Base-by-base conservation (phyloP, 2,329 filamentous ascomycete species). In the Daldinia eschscholtzii region DNA sequence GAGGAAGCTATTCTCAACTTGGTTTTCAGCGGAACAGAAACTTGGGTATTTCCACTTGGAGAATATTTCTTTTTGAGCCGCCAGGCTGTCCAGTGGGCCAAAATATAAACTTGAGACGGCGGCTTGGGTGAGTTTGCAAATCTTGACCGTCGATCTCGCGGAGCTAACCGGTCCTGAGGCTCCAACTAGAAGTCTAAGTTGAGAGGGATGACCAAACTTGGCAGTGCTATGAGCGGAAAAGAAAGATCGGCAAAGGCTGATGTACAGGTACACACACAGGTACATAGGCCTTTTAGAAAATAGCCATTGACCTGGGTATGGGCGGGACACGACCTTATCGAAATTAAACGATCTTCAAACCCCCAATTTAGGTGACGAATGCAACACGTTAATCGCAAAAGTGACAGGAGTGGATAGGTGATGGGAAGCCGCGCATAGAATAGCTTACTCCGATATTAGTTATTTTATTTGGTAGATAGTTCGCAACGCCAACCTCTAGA, bases 41-140 rank as follows among this genome's bases (percentile, higher is more conserved):
- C 50, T 65, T 39, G 56, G 59, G 39, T 33, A 67, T 70, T 72
- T 72, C 64, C 71, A 61, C 50, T 64, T 55, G 52, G 50, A 61
- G 46, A n/a, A n/a, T 61, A 52, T 64, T 70, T 57, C 26, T 57
- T 66, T 68, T 68, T 59, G 46, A 68, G 64, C 66, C 61, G 64
- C 70, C 57, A 65, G 63, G 55, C 46, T 50, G 55, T 46, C 57
- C 61, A 56, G 64, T 68, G 66, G 70, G 60, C 67, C 61, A 61
- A 61, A 26, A 63, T 55, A 71, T 75, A 64, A 75, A 75, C 72
- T 70, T 74, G 72, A 75, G 73, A 75, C 73, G 67, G 65, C 72
- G 71, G 72, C 65, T 71, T 67, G 58, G 57, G 60, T 60, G 48
- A 67, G 58, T 72, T 59, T 72, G 70, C 65, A 67, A 72, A 70